Evolutionary conservation across 2,329 filamentous ascomycete genomes (phyloP).

Genomic region (Shiraia bambusicola): DNA sequence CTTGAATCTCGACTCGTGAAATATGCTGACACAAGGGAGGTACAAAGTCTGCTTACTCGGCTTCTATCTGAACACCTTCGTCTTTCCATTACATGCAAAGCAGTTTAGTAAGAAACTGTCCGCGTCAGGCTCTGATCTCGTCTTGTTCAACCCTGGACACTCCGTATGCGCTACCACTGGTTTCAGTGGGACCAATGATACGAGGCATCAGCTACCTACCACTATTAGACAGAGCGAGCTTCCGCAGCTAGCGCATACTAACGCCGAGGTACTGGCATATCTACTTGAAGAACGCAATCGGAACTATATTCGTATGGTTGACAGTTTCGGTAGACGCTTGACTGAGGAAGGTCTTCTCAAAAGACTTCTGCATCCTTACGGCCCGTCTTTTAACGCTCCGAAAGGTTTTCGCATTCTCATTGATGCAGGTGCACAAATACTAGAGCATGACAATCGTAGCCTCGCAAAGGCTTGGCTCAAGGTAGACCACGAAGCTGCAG

Average conservation of each 20-base stretch:
- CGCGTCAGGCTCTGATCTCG: slow-evolving; percentile 68
- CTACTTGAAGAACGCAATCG: slow-evolving; percentile 57
- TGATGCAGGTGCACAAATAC: slow-evolving; percentile 57
- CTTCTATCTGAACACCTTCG: slow-evolving; percentile 65
- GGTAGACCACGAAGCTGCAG: slow-evolving; percentile 48
- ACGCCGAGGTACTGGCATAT: slow-evolving; percentile 63
- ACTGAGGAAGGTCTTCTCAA: slow-evolving; percentile 51
- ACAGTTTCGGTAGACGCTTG: slow-evolving; percentile 39
- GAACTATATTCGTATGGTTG: slow-evolving; percentile 45
- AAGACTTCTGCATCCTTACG: slow-evolving; percentile 33
- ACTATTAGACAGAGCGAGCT: slow-evolving; percentile 65
- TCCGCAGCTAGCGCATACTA: slow-evolving; percentile 57
- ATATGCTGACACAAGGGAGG: slow-evolving; percentile 37
- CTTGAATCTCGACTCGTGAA: slow-evolving; percentile 4
- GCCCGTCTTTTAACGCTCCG: slow-evolving; percentile 41
- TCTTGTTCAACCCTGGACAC: slow-evolving; percentile 42
- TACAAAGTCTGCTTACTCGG: slow-evolving; percentile 59
- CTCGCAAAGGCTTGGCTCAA: slow-evolving; percentile 56
- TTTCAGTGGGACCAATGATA: slow-evolving; percentile 73
- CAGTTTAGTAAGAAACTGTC: slow-evolving; percentile 65
- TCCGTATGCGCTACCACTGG: slow-evolving; percentile 57
- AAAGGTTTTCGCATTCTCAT: slow-evolving; percentile 48
- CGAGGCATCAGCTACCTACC: slow-evolving; percentile 59
- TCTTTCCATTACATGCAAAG: slow-evolving; percentile 66
- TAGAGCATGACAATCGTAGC: slow-evolving; percentile 60